Evolutionary conservation across 495 filamentous ascomycete genomes (phyloP).

Genomic region (Trichoderma asperelloides): DNA sequence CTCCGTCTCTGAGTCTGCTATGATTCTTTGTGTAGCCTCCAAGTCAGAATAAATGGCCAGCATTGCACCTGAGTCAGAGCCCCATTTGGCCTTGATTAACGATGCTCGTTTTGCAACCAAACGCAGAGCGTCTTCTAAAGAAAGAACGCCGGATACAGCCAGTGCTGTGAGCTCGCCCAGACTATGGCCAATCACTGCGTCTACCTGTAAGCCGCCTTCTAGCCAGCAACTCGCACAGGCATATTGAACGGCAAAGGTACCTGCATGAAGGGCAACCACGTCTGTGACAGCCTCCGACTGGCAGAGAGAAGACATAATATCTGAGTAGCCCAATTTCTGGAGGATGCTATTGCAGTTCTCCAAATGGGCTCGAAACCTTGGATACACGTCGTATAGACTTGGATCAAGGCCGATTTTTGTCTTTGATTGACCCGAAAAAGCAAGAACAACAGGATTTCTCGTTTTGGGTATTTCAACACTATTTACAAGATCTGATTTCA

Average conservation of each 20-base stretch:
- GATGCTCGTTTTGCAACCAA: conserved; percentile 35
- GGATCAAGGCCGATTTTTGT: not conserved
- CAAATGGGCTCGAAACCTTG: conserved; percentile 25
- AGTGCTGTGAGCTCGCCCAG: conserved; percentile 1
- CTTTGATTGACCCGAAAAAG: conserved; percentile 2
- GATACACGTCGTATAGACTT: not conserved
- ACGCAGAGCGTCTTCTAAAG: conserved; percentile 22
- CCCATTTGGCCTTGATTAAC: conserved; percentile 40
- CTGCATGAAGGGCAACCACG: conserved; percentile 35
- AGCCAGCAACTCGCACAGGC: conserved; percentile 40
- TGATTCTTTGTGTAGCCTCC: conserved; percentile 2
- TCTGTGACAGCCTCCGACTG: conserved; percentile 28
- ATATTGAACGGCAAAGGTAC: conserved; percentile 41
- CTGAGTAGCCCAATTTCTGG: conserved; percentile 19
- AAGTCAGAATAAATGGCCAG: conserved; percentile 21
- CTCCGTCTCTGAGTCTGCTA: conserved; percentile 6
- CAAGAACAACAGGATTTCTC: not conserved
- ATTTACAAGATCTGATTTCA: not conserved
- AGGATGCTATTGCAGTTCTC: conserved; percentile 26
- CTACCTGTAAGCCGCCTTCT: conserved; percentile 24
- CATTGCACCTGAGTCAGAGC: conserved; percentile 41
- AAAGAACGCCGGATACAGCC: conserved; percentile 18
- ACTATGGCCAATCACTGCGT: not conserved
- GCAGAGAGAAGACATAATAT: conserved; percentile 44
- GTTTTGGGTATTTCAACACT: not conserved